Percentiles rank a stretch among this genome's conserved stretches.
Evolutionary conservation across 345 rosid species (phyloP).

Genomic region (Arabis alpina): DNA sequence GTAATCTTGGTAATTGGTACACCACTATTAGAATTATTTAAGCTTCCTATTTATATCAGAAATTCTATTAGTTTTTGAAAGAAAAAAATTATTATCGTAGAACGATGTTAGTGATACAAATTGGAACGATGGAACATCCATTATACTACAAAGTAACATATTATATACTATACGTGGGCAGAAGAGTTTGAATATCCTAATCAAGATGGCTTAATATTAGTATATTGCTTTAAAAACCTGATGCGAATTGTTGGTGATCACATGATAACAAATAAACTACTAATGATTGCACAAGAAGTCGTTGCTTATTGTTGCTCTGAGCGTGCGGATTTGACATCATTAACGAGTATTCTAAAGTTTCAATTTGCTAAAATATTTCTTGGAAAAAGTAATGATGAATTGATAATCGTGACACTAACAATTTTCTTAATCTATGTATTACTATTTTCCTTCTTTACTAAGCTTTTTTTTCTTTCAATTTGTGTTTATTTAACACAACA

Average conservation of each 20-base stretch:
- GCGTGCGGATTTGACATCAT: slow-evolving; percentile 43
- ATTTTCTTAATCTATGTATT: slow-evolving; percentile 1
- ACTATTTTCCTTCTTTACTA: neutral
- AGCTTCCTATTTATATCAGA: too few relatives aligned
- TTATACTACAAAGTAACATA: slow-evolving; percentile 13
- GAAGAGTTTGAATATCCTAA: neutral
- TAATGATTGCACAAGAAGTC: slow-evolving; percentile 34
- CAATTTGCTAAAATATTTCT: slow-evolving; percentile 17
- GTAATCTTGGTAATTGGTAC: too few relatives aligned
- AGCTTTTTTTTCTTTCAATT: too few relatives aligned
- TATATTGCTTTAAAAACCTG: neutral
- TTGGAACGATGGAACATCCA: slow-evolving; percentile 20
- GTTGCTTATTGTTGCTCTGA: slow-evolving; percentile 26
- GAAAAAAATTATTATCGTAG: neutral
- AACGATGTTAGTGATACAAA: slow-evolving; percentile 21
- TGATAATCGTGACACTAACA: slow-evolving; percentile 10
- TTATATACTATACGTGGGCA: neutral
- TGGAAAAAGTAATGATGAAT: slow-evolving; percentile 9
- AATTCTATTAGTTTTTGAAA: neutral
- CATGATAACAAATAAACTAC: slow-evolving; percentile 33
- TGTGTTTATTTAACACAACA: too few relatives aligned
- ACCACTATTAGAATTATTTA: too few relatives aligned
- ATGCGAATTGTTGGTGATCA: slow-evolving; percentile 29
- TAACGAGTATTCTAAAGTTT: slow-evolving; percentile 14
- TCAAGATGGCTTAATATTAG: neutral